These are phyloP conservation scores for Ramaria rubella DNA, from an alignment of 768 basidiomycete genomes.

Conservation along the genomic window DNA sequence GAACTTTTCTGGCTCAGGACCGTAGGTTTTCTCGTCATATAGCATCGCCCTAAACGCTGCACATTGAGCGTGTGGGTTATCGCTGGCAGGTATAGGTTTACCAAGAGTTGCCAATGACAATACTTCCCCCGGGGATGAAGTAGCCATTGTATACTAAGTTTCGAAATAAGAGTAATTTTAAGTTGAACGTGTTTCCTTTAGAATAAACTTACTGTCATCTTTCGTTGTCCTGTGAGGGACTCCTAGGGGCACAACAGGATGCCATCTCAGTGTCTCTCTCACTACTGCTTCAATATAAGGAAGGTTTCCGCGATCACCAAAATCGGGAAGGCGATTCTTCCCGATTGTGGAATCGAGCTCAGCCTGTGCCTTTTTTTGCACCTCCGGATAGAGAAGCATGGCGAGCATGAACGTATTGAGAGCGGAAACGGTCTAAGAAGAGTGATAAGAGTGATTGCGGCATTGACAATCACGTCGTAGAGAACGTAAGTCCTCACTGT, in stretches of 20 bases:
- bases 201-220: too few relatives aligned
- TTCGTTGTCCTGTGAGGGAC: conserved; percentile 5
- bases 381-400: conserved; percentile 3
- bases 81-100: background rate
- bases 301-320: conserved; percentile 2
- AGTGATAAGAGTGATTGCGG: background rate
- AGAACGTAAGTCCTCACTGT: conserved; percentile 25
- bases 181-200: too few relatives aligned
- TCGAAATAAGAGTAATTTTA: too few relatives aligned
- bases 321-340: conserved; percentile 5
- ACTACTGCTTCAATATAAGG: conserved; percentile 7
- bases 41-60: conserved; percentile 33
- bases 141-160: conserved; percentile 4
- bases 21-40: conserved; percentile 43
- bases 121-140: conserved; percentile 5
- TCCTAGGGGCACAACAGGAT: conserved; percentile 4
- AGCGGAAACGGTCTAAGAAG: background rate
- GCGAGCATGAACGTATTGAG: background rate
- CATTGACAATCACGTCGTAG: background rate
- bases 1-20: conserved; percentile 43
- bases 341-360: conserved; percentile 7
- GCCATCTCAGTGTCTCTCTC: conserved; percentile 10
- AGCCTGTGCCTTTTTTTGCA: conserved; percentile 7
- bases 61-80: background rate
- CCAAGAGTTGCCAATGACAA: conserved; percentile 7